Conservation (phyloP, 768 basidiomycete genomes). For the Suillus subluteus region DNA sequence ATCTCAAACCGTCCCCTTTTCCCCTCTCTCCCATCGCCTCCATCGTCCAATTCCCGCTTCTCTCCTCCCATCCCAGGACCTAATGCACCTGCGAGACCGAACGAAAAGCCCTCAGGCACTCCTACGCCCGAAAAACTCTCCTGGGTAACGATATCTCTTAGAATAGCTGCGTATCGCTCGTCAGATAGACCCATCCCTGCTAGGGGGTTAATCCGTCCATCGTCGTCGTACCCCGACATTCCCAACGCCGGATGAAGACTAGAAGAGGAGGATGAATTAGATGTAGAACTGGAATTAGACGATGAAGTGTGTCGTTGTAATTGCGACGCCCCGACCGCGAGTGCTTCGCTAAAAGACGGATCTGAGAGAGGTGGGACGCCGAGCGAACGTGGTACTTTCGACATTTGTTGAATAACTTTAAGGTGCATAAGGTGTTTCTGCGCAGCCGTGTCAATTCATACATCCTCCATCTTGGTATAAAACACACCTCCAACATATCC, state of each 20-base stretch:
- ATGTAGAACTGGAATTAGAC: slow-evolving; percentile 11
- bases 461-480: no score
- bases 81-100: slow-evolving; percentile 19
- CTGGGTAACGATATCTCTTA: slow-evolving; percentile 71
- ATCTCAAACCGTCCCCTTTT: slow-evolving; percentile 68
- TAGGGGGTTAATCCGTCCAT: slow-evolving; percentile 76
- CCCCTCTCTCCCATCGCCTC: slow-evolving; percentile 44
- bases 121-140: slow-evolving; percentile 58
- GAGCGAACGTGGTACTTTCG: slow-evolving; percentile 62
- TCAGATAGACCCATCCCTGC: slow-evolving; percentile 88
- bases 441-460: background rate
- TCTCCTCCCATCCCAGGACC: slow-evolving; percentile 21
- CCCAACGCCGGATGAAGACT: slow-evolving; percentile 6
- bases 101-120: slow-evolving; percentile 29
- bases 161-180: slow-evolving; percentile 81
- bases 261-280: slow-evolving; percentile 10
- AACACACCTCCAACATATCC: slow-evolving; percentile 84
- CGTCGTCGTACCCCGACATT: slow-evolving; percentile 39
- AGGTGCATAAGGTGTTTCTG: slow-evolving; percentile 89
- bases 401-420: slow-evolving; percentile 82
- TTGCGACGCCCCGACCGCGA: slow-evolving; percentile 43
- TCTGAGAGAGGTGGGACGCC: slow-evolving; percentile 69
- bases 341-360: slow-evolving; percentile 54
- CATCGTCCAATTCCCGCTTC: slow-evolving; percentile 42
- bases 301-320: slow-evolving; percentile 8